These are phyloP conservation scores for Mycena galericulata DNA, from an alignment of 768 basidiomycete species.

Conservation along the genomic window DNA sequence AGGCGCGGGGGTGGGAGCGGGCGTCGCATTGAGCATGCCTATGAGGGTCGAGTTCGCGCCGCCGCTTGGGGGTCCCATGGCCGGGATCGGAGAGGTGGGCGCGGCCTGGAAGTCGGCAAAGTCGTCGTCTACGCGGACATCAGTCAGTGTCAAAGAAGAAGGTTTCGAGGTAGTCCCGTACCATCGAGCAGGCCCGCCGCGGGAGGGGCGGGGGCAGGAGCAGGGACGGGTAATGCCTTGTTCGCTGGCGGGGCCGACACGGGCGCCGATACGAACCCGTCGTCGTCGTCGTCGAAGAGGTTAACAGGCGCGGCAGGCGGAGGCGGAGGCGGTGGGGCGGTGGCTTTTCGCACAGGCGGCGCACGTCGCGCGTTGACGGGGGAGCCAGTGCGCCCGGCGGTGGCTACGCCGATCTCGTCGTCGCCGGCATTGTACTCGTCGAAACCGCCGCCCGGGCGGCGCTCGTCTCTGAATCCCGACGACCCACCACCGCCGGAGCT, in stretches of 20 bases:
- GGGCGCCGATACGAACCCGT: slow-evolving; percentile 48
- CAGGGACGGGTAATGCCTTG: slow-evolving; percentile 68
- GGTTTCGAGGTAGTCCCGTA: slow-evolving; percentile 35
- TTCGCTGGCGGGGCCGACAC: slow-evolving; percentile 50
- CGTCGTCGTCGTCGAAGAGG: slow-evolving; percentile 85
- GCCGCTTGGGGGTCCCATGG: slow-evolving; percentile 52
- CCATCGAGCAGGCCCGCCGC: slow-evolving; percentile 57
- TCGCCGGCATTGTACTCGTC: slow-evolving; percentile 98
- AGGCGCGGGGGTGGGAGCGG: slow-evolving; percentile 40
- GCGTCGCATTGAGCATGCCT: slow-evolving; percentile 58
- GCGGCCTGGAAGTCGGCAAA: slow-evolving; percentile 90
- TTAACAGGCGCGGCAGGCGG: slow-evolving; percentile 67
- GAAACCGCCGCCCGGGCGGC: slow-evolving; percentile 65
- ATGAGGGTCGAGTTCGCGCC: slow-evolving; percentile 53
- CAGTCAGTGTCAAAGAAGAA: slow-evolving; percentile 24
- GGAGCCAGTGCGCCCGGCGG: slow-evolving; percentile 48
- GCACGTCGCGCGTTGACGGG: slow-evolving; percentile 47
- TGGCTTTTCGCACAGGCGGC: slow-evolving; percentile 50
- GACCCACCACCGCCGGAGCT: slow-evolving; percentile 55
- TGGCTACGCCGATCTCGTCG: slow-evolving; percentile 67
- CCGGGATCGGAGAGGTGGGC: slow-evolving; percentile 51
- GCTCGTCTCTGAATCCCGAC: slow-evolving; percentile 70
- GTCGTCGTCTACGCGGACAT: slow-evolving; percentile 73
- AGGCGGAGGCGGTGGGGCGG: slow-evolving; percentile 52
- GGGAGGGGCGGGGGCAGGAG: slow-evolving; percentile 40